These are phyloP conservation scores for Inonotus hispidus DNA, from an alignment of 1,284 basidiomycete genomes.

Conservation along the genomic window DNA sequence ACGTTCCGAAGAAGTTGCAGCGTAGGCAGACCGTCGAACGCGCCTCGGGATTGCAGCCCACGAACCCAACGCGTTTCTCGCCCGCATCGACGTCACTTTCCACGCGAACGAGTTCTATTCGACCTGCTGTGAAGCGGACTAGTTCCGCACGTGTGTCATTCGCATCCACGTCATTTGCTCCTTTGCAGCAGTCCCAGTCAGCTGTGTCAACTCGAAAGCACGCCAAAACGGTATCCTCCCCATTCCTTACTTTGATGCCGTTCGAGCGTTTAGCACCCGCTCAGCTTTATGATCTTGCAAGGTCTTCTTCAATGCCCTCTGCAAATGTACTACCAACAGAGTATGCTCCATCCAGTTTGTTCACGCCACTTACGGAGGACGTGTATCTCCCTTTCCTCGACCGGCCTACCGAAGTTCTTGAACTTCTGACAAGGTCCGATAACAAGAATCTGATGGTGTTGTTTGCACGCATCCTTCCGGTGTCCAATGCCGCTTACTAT, in stretches of 20 bases:
- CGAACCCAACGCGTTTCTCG: conserved; percentile 1
- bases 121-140: not conserved
- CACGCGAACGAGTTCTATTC: not conserved
- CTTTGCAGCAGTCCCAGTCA: not conserved
- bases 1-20: not conserved
- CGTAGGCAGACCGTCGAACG: not conserved
- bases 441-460: conserved; percentile 64
- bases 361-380: conserved; percentile 64
- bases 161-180: conserved; percentile 7
- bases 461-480: conserved; percentile 60
- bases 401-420: conserved; percentile 57
- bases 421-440: conserved; percentile 54
- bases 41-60: not conserved
- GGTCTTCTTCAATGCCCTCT: conserved; percentile 48
- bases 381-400: conserved; percentile 75
- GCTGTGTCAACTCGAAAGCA: not conserved
- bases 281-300: conserved; percentile 62
- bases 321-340: conserved; percentile 17
- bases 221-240: not conserved
- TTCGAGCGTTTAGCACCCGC: conserved; percentile 55
- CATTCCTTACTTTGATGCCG: conserved; percentile 27
- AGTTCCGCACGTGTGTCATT: conserved; percentile 7
- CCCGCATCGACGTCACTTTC: conserved; percentile 7
- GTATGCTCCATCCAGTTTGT: conserved; percentile 41
- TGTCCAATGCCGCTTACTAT: conserved; percentile 23